phyloP scores from a whole-genome alignment of 176 grass and related monocot species.

The Panicum miliaceum region DNA sequence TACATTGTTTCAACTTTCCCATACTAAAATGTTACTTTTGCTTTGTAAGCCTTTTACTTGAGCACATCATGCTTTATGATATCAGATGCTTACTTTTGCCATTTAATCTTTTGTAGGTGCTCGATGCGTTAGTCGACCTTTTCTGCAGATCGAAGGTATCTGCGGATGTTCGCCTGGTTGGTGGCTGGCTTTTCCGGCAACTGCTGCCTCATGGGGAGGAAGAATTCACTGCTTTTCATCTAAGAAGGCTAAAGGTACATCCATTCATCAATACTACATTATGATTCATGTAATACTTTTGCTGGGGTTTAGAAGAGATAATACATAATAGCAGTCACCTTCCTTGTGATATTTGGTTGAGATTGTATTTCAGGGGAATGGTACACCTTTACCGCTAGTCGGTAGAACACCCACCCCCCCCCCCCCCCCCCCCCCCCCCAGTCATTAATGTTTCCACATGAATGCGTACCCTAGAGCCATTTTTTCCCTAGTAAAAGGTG shows the following conservation, averaged over 20 bases:
- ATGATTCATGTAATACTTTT: slow-evolving; percentile 21
- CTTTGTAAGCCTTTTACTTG: slow-evolving; percentile 1
- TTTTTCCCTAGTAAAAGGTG: background rate
- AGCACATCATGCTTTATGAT: slow-evolving; percentile 16
- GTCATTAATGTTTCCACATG: background rate
- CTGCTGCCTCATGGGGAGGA: slow-evolving; percentile 88
- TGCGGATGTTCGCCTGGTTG: slow-evolving; percentile 83
- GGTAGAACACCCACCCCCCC: no score
- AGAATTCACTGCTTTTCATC: slow-evolving; percentile 78
- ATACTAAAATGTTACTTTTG: background rate
- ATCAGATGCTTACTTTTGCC: slow-evolving; percentile 23
- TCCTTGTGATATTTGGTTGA: background rate
- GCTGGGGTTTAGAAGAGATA: background rate
- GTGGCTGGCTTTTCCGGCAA: slow-evolving; percentile 97
- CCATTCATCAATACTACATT: slow-evolving; percentile 23
- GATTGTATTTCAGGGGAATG: background rate
- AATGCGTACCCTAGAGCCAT: background rate
- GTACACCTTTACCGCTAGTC: background rate
- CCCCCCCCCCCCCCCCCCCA: no score
- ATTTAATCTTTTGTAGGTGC: slow-evolving; percentile 72
- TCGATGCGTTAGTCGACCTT: slow-evolving; percentile 85
- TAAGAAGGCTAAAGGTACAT: slow-evolving; percentile 69
- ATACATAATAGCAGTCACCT: slow-evolving; percentile 22
- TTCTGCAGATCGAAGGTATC: slow-evolving; percentile 87
- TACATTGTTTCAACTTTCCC: slow-evolving; percentile 11